Conservation (phyloP, 768 basidiomycete species). For the Pulveroboletus sp. region DNA sequence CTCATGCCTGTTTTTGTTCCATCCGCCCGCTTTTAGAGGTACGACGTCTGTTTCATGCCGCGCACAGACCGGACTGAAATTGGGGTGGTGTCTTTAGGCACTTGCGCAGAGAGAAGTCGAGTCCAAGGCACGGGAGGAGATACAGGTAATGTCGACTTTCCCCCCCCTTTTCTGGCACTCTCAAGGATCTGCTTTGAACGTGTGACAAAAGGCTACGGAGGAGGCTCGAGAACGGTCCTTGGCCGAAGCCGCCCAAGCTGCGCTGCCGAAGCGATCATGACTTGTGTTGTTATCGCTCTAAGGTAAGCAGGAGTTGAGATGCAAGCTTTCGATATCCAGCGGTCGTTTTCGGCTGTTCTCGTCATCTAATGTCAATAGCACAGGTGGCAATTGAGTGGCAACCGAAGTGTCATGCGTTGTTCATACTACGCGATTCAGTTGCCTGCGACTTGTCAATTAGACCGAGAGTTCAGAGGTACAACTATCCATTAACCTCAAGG, state of each 20-base stretch:
- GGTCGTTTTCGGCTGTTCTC: too few relatives aligned
- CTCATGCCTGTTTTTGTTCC: background rate
- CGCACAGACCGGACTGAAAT: background rate
- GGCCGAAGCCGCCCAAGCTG: slow-evolving; percentile 30
- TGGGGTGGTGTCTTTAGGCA: slow-evolving; percentile 9
- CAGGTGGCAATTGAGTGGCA: too few relatives aligned
- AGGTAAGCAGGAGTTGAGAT: background rate
- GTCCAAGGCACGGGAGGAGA: slow-evolving; percentile 13
- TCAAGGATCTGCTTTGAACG: background rate
- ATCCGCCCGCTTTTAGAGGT: slow-evolving; percentile 16
- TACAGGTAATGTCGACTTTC: slow-evolving; percentile 9
- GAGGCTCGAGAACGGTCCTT: slow-evolving; percentile 29
- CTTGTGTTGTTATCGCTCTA: background rate
- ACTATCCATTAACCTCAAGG: too few relatives aligned
- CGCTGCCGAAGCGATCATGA: slow-evolving; percentile 18
- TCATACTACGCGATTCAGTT: too few relatives aligned
- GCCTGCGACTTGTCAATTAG: too few relatives aligned
- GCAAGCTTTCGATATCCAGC: background rate
- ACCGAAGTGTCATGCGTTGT: too few relatives aligned
- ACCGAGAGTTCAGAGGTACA: background rate
- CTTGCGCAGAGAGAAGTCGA: slow-evolving; percentile 24
- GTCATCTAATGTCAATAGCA: too few relatives aligned
- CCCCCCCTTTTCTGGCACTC: background rate
- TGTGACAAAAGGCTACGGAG: slow-evolving; percentile 18
- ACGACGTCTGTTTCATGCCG: background rate